These are phyloP conservation scores for Suillus subalutaceus DNA, from an alignment of 768 basidiomycete genomes.

Conservation along the genomic window DNA sequence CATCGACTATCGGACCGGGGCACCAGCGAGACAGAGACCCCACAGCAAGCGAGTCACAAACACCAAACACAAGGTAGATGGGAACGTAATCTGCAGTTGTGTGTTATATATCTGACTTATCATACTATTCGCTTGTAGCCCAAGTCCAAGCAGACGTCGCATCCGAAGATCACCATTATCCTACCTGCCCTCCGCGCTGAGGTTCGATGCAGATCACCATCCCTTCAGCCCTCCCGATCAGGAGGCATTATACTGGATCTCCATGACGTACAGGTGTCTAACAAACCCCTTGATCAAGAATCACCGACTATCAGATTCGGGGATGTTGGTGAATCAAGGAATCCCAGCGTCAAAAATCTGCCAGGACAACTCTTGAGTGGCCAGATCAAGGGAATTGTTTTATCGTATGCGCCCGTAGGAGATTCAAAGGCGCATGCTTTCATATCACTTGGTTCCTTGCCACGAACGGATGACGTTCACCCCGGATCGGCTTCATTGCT, in stretches of 20 bases:
- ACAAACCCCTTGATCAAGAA: slow-evolving; percentile 23
- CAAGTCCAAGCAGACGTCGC: neutral
- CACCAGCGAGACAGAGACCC: slow-evolving; percentile 13
- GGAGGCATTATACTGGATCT: slow-evolving; percentile 71
- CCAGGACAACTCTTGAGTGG: slow-evolving; percentile 37
- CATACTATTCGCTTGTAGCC: neutral
- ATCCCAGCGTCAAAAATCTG: slow-evolving; percentile 9
- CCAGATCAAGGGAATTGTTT: slow-evolving; percentile 47
- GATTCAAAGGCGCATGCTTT: slow-evolving; percentile 46
- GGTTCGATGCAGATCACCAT: slow-evolving; percentile 66
- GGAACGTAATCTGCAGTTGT: neutral
- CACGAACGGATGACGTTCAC: slow-evolving; percentile 19
- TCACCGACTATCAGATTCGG: slow-evolving; percentile 33
- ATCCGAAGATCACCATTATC: slow-evolving; percentile 3
- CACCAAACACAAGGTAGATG: slow-evolving; percentile 22
- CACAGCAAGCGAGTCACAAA: slow-evolving; percentile 10
- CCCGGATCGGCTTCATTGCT: slow-evolving; percentile 21
- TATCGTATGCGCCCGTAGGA: slow-evolving; percentile 49
- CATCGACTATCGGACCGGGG: slow-evolving; percentile 42
- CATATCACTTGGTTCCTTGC: slow-evolving; percentile 53
- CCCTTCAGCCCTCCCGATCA: slow-evolving; percentile 51
- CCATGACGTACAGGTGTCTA: slow-evolving; percentile 49
- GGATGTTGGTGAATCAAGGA: slow-evolving; percentile 17
- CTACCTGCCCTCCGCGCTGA: slow-evolving; percentile 55
- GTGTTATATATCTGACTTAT: slow-evolving; percentile 6